Evolutionary conservation across 2,329 filamentous ascomycete species (phyloP).

Genomic region (Lecanosticta acicola): DNA sequence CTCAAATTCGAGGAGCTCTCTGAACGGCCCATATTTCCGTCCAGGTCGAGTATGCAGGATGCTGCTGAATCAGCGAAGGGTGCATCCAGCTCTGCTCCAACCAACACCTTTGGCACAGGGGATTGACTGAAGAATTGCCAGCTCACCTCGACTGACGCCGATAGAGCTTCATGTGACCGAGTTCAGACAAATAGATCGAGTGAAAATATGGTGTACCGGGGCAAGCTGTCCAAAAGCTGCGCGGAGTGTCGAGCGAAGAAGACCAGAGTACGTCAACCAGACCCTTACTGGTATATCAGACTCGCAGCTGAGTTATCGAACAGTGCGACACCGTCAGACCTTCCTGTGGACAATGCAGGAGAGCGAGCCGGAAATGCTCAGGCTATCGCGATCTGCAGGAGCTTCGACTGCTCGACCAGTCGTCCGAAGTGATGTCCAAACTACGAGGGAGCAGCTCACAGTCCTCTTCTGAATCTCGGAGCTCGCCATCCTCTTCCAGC

Average conservation of each 20-base stretch:
- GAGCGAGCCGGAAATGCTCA: conserved; percentile 7
- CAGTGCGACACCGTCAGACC: conserved; percentile 7
- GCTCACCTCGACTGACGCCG: too few species aligned
- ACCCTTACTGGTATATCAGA: not conserved
- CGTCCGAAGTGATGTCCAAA: conserved; percentile 2
- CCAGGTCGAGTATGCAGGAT: not conserved
- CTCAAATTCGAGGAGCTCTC: too few species aligned
- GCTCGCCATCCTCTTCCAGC: not conserved
- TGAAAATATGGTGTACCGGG: conserved; percentile 8
- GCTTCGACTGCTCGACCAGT: conserved; percentile 8
- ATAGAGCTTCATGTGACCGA: not conserved
- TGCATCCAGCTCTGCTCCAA: not conserved
- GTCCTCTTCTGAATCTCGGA: too few species aligned
- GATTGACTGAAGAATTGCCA: not conserved
- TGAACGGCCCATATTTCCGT: not conserved
- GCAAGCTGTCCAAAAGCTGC: conserved; percentile 5
- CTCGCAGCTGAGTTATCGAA: not conserved
- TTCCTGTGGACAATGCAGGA: conserved; percentile 5
- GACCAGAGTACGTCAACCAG: conserved; percentile 3
- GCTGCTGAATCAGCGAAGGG: not conserved
- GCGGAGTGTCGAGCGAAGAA: conserved; percentile 9
- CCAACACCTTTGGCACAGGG: not conserved
- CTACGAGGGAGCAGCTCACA: not conserved
- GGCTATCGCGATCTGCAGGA: conserved; percentile 6
- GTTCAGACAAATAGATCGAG: not conserved